Base-by-base conservation (phyloP, 768 basidiomycete species). In the Guyanaporus albipodus region DNA sequence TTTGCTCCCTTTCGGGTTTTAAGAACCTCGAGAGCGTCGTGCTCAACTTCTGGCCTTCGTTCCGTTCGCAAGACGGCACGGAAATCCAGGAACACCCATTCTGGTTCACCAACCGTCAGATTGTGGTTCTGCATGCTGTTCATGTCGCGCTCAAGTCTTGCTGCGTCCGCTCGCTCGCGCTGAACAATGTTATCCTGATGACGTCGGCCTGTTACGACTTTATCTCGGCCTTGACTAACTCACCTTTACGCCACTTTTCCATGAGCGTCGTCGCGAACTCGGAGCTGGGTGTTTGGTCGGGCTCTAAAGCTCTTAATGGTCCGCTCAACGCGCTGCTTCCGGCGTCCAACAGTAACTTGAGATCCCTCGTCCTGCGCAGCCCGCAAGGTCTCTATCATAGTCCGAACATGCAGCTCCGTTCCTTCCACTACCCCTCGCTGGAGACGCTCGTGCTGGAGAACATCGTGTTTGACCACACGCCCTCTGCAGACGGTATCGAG, bases 21-120 rank as follows among this genome's bases (percentile, higher is more conserved):
- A 45, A 49, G 46, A 56, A 52, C 27, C 55, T 66, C 4, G 48
- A 54, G 29, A 48, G 42, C 8, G 45, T 66, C 12, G 42, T 46
- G 6, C 57, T 67, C 42, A 63, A 57, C 42, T 66, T 66, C 26
- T 66, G 64, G 64, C 64, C 64, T 8, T 61, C 61, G 0, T 67
- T 66, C 49, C 43, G 41, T 19, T 58, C 63, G 7, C 54, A 61
- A 14, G 26, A 17, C 6, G 64, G 57, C 2, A 12, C 23, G 9
- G 63, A 66, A 36, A 33, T 59, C 8, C 59, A 42, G 15, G 66
- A 66, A 14, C 53, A 59, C 17, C 66, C 64, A 5, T 66, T 53
- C 36, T 66, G 64, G 64, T 66, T 67, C 40, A 53, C 64, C 27
- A 55, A 51, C 42, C 63, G 66, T 29, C 64, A 66, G 38, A 23